Conservation (phyloP, 2,329 filamentous ascomycete species). For the Talaromyces marneffei region DNA sequence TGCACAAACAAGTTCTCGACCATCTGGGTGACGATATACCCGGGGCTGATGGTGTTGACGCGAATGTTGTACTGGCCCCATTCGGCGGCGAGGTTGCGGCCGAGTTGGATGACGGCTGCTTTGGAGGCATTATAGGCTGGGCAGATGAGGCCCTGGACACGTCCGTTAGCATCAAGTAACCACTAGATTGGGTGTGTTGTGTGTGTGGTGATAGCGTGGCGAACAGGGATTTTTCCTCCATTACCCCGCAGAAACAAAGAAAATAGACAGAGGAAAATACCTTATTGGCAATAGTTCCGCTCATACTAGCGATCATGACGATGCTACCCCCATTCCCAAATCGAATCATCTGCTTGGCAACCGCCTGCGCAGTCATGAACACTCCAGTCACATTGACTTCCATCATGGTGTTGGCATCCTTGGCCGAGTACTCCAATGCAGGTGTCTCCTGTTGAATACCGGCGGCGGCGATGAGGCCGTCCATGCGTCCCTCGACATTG, state of each 20-base stretch:
- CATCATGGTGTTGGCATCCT: conserved; percentile 59
- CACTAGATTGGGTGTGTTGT: not conserved
- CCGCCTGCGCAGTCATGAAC: conserved; percentile 60
- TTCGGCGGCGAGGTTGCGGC: conserved; percentile 44
- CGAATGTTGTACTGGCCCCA: conserved; percentile 46
- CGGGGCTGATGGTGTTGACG: conserved; percentile 45
- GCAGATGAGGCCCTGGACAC: conserved; percentile 42
- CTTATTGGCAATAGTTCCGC: conserved; percentile 54
- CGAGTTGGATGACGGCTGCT: conserved; percentile 44
- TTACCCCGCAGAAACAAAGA: conserved; percentile 6
- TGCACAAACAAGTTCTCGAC: conserved; percentile 43
- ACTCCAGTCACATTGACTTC: conserved; percentile 57
- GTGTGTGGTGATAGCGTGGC: not conserved
- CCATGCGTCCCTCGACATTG: conserved; percentile 62
- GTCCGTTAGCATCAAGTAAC: not conserved
- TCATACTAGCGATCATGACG: conserved; percentile 59
- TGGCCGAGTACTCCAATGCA: conserved; percentile 68
- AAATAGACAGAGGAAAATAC: conserved; percentile 24
- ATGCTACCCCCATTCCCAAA: conserved; percentile 57
- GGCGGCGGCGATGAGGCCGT: conserved; percentile 70
- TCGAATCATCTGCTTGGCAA: conserved; percentile 58
- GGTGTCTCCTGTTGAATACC: conserved; percentile 74
- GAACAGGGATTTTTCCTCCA: not conserved
- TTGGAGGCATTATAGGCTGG: conserved; percentile 47
- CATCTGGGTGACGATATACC: conserved; percentile 45